These are phyloP conservation scores for Citrus unshiu DNA, from an alignment of 345 rosid genomes.

Conservation along the genomic window DNA sequence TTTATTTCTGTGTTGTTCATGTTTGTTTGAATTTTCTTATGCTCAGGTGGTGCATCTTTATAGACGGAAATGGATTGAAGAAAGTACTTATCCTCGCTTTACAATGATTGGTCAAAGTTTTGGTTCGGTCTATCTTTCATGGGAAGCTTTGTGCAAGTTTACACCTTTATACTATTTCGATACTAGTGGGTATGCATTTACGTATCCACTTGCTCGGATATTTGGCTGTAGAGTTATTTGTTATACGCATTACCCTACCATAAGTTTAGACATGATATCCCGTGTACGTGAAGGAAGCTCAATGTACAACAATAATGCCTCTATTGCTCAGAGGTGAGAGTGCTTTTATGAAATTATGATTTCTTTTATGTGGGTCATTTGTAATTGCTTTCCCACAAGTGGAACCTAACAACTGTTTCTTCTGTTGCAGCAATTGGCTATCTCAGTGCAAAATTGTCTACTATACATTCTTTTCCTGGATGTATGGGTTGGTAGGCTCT, in stretches of 20 bases:
- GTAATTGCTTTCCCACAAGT: background rate
- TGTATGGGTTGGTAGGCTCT: constrained; percentile 89
- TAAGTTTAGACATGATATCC: constrained; percentile 87
- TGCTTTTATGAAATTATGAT: background rate
- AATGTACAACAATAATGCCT: constrained; percentile 75
- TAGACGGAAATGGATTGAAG: constrained; percentile 84
- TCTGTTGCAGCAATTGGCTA: constrained; percentile 65
- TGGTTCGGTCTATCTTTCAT: constrained; percentile 78
- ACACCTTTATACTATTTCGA: constrained; percentile 72
- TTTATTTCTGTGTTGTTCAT: background rate
- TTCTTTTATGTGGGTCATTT: background rate
- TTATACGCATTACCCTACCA: constrained; percentile 93
- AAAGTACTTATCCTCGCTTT: constrained; percentile 73
- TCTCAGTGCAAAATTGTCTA: constrained; percentile 71
- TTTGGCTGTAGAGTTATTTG: constrained; percentile 95
- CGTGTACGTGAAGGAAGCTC: constrained; percentile 69
- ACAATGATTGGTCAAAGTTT: constrained; percentile 98
- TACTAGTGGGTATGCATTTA: constrained; percentile 91
- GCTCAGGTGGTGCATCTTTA: constrained; percentile 71
- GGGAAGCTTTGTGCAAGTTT: constrained; percentile 87
- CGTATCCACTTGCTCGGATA: constrained; percentile 84
- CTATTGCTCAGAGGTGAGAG: constrained; percentile 67
- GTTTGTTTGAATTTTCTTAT: background rate
- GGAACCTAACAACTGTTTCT: constrained; percentile 5
- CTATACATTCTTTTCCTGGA: constrained; percentile 67